These are phyloP conservation scores for Mycosphaerelloides madeirae DNA, from an alignment of 2,329 filamentous ascomycete species.

Conservation along the genomic window DNA sequence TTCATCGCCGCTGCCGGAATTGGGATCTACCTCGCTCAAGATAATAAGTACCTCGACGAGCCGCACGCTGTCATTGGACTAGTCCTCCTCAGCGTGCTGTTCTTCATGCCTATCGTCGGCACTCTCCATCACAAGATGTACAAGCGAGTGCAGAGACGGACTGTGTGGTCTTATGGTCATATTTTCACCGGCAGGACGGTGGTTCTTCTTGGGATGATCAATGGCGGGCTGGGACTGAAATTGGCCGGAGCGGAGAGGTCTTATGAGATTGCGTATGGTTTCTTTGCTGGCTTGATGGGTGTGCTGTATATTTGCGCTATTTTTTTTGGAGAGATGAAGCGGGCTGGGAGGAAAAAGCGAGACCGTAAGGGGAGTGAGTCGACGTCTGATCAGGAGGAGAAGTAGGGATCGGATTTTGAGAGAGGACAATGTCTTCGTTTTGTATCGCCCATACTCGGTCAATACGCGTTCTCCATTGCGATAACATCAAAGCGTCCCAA, in stretches of 20 bases:
- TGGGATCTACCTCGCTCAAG: constrained; percentile 48
- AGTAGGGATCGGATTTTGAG: too few relatives aligned
- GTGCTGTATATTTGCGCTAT: constrained; percentile 36
- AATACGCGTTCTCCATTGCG: too few relatives aligned
- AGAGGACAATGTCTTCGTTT: too few relatives aligned
- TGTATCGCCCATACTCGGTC: too few relatives aligned
- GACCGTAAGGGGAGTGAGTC: too few relatives aligned
- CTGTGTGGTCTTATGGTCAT: constrained; percentile 41
- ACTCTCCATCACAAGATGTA: constrained; percentile 50
- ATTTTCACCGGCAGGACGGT: constrained; percentile 30
- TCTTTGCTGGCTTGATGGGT: constrained; percentile 47
- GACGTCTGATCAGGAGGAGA: too few relatives aligned
- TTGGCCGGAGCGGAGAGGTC: constrained; percentile 38
- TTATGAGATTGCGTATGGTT: constrained; percentile 39
- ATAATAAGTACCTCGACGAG: constrained; percentile 35
- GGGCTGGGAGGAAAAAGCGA: too few relatives aligned
- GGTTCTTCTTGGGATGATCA: constrained; percentile 51
- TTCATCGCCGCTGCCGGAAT: constrained; percentile 49
- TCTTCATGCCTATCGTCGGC: constrained; percentile 53
- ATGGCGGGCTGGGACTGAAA: constrained; percentile 51
- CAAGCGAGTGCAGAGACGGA: constrained; percentile 42
- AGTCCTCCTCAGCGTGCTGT: constrained; percentile 46
- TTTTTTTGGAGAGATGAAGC: constrained; percentile 26
- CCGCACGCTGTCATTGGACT: constrained; percentile 53
- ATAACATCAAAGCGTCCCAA: too few relatives aligned